Evolutionary conservation across 2,329 filamentous ascomycete genomes (phyloP), one percentile per base, ranked within the genome.

Genomic region (Nothophaeocryptopus gaeumannii): DNA sequence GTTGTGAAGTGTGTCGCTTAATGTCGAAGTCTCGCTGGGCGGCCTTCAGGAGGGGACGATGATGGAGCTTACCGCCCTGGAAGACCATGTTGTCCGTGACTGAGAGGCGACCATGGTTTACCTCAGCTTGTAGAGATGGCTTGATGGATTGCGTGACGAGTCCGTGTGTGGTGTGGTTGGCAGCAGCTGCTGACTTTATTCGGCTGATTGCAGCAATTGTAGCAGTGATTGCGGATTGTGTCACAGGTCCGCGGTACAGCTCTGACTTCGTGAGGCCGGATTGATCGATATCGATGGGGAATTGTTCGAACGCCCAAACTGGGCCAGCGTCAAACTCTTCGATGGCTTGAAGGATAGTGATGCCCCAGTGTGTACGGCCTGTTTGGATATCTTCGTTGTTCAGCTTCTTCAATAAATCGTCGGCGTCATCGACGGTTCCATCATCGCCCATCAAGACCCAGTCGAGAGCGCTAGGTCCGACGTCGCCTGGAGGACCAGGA

Each of bases 241-340:
- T 72, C 44, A 74, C 64, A 1, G 65, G 57, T 0, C 71, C 70
- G 16, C 71, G 65, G 47, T 74, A 74, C 2, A 74, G 58, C 20
- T 64, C 68, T 1, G 71, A 72, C 46, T 74, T 74, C 29, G 70
- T 74, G 30, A 73, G 52, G 13, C 61, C 58, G 5, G 62, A 55
- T 30, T 70, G 67, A 51, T 74, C 70, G 45, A 74, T 72, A 58
- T 73, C 56, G 47, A 74, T 58, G 5, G 63, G 55, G 52, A 74
- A 74, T 50, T 74, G 71, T 33, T 74, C 70, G 49, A 68, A 74
- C 1, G 71, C 71, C 71, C 72, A 74, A 7, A 74, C 69, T 0
- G 70, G 72, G 5, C 72, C 72, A n/a, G 69, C 70, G 44, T 74
- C 72, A 46, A 73, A 69, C 38, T 72, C 62, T 44, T 68, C 70